Conservation (phyloP, 176 grass and related monocot genomes). For the Poa pratensis region DNA sequence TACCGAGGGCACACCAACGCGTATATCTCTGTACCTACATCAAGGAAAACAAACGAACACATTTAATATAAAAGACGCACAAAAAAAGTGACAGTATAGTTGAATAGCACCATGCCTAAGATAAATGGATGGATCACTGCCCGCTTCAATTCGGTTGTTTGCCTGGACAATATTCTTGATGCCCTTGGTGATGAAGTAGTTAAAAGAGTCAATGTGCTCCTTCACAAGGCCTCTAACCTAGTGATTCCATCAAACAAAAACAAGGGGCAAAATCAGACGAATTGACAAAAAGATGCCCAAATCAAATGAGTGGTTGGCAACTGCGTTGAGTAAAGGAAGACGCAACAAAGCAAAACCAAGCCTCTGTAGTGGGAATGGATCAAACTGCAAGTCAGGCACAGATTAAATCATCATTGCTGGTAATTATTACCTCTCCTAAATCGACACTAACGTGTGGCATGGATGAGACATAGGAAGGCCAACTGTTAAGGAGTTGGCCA, state of each 20-base stretch:
- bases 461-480: not conserved
- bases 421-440: not conserved
- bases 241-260: not conserved
- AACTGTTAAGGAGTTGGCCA: too few species aligned
- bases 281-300: not conserved
- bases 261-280: not conserved
- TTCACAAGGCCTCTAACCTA: slow-evolving; percentile 90
- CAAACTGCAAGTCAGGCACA: not conserved
- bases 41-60: slow-evolving; percentile 30
- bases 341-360: not conserved
- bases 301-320: slow-evolving; percentile 1
- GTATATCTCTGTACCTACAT: slow-evolving; percentile 63
- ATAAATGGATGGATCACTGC: slow-evolving; percentile 62
- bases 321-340: not conserved
- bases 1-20: slow-evolving; percentile 50
- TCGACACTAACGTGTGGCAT: not conserved
- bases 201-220: slow-evolving; percentile 87
- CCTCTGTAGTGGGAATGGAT: not conserved
- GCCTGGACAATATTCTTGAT: slow-evolving; percentile 81
- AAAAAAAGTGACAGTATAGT: not conserved
- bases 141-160: slow-evolving; percentile 58
- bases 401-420: not conserved
- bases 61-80: not conserved
- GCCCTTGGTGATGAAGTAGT: slow-evolving; percentile 77
- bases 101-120: slow-evolving; percentile 49